phyloP scores from a whole-genome alignment of 2,329 filamentous ascomycete species.

The Beauveria medogensis region DNA sequence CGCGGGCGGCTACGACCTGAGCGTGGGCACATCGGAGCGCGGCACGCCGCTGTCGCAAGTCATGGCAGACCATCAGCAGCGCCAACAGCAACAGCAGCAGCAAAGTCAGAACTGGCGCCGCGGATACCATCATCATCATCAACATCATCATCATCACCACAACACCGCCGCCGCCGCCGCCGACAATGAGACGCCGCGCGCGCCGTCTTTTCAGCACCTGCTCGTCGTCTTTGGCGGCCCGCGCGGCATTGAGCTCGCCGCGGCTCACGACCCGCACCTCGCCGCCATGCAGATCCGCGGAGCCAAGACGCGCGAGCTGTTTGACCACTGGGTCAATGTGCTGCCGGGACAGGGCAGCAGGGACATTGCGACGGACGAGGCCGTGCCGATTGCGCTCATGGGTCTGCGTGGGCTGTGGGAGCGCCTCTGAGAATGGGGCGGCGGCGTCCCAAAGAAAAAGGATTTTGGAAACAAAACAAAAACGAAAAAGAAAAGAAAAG shows the following conservation, averaged over 20 bases:
- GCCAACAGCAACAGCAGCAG: slow-evolving; percentile 13
- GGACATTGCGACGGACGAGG: slow-evolving; percentile 78
- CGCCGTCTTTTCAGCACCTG: slow-evolving; percentile 54
- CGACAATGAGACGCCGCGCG: slow-evolving; percentile 11
- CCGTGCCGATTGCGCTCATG: slow-evolving; percentile 67
- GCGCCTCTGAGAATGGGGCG: background rate
- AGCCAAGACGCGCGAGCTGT: slow-evolving; percentile 58
- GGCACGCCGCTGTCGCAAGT: slow-evolving; percentile 44
- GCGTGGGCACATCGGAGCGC: slow-evolving; percentile 76
- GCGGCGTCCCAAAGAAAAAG: no score
- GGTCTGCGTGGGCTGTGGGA: slow-evolving; percentile 55
- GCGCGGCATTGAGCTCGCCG: slow-evolving; percentile 68
- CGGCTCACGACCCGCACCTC: slow-evolving; percentile 50
- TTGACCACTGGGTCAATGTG: slow-evolving; percentile 79
- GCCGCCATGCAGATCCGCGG: slow-evolving; percentile 55
- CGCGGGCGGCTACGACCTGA: slow-evolving; percentile 72
- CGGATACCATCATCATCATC: no score
- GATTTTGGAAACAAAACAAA: no score
- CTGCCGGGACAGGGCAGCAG: slow-evolving; percentile 73
- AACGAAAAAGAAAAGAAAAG: no score
- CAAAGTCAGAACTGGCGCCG: background rate
- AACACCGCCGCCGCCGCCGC: no score
- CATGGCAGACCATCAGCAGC: slow-evolving; percentile 33
- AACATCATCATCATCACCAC: no score
- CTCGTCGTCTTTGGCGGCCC: slow-evolving; percentile 76